Base-by-base conservation (phyloP, 805 yeast genomes). In the Lipomyces starkeyi region DNA sequence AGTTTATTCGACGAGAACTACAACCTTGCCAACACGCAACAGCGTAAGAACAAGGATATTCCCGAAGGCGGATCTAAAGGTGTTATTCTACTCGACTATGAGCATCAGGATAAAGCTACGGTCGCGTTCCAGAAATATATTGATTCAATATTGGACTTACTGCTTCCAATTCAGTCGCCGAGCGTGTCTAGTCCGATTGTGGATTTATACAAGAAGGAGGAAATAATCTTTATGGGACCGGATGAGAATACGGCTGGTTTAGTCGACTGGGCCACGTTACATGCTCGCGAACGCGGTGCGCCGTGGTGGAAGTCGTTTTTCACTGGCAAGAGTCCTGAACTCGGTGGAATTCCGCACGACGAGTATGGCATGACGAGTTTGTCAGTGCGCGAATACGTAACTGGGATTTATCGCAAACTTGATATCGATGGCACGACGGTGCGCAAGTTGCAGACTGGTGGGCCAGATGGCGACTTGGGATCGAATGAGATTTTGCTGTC, bases 51-150 rank as follows among this genome's bases (percentile, higher is more conserved):
- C 82, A 94, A 94, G 83, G 99, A 94, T 82, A 95, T 94, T 68
- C 98, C 99, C 60, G 99, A 94, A 83, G 98, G 99, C 78, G 99
- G 99, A 49, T 91, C 98, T 54, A 94, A 94, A 79, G 99, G 99
- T 82, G 99, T 95, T 59, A 91, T 95, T 66, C 84, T 94, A 75
- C 84, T 94, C 73, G 80, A 85, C 72, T 73, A 73, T 66, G 93
- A 90, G 76, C 88, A 90, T 56, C 97, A 91, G 79, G 90, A 86
- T 54, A 86, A 88, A 76, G 92, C 97, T 62, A 87, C 87, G 72
- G 88, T 90, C 66, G 91, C 97, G 40, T 94, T 95, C 80, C 90
- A 89, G 78, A 96, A 95, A 82, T 94, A 94, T 79, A 89, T 94
- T 74, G 99, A 94, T 79, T 83, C 98, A 1, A 84, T 95, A 73